Evolutionary conservation across 768 basidiomycete genomes (phyloP), one percentile per base, ranked within the genome.

Genomic region (Pilatotrama ljubarskyi): DNA sequence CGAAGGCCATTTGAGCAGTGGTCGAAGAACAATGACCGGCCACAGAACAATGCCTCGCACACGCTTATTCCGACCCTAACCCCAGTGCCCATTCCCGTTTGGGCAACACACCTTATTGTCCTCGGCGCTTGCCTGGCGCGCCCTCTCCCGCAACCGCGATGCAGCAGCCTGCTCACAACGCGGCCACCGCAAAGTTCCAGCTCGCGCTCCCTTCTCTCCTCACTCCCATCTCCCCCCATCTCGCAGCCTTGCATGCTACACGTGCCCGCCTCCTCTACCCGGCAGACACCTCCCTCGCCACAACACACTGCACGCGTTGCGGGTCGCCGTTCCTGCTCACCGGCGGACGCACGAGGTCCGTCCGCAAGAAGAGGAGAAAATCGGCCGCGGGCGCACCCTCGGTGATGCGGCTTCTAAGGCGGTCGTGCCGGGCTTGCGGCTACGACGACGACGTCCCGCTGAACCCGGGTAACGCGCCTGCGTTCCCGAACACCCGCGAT

Each of bases 231-330:
- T 85, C 87, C 2, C 79, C 85, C 9, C 48, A 76, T 35, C 81
- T 91, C 48, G 81, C 90, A 14, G 87, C 89, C 38, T 75, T 87
- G 26, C 88, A 91, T 68, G 71, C 79, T 0, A 66, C 75, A 14
- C 79, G 83, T 47, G 72, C 73, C 17, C 73, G 70, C 48, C 51
- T 67, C 7, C 61, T 75, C 48, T 69, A 71, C 54, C 59, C 59
- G 38, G 38, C 60, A 17, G 59, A 59, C 42, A 64, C 73, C 22
- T 7, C 58, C 36, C 61, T 73, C 35, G 54, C 47, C 25, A 41
- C 55, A 20, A 67, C 74, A 4, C 74, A 78, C 42, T 90, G 87
- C 68, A 46, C 70, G 5, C 77, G 72, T 71, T 90, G 89, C 64
- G 87, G 86, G 32, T 66, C 77, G 10, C 77, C 77, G 59, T 74